A percentile compares a stretch with the other conserved stretches of the same genome.
phyloP scores from a whole-genome alignment of 2,329 filamentous ascomycete species.

The Penicillium griseofulvum region DNA sequence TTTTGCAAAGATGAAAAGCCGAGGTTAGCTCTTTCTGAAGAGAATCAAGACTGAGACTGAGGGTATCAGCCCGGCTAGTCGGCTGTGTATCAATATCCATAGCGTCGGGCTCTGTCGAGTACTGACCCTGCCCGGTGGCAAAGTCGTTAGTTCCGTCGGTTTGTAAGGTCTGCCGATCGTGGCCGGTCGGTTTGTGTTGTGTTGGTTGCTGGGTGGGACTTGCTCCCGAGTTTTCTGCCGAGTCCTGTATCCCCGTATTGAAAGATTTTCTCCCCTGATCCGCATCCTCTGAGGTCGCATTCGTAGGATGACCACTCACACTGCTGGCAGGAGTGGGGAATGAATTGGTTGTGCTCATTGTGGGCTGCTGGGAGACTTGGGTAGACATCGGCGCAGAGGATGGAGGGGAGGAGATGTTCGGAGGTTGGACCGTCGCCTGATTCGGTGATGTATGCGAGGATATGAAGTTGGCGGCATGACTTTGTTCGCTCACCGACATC shows the following conservation, averaged over 20 bases:
- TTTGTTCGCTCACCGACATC: slow-evolving; percentile 51
- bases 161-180: slow-evolving; percentile 31
- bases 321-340: slow-evolving; percentile 49
- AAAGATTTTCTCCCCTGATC: slow-evolving; percentile 36
- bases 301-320: slow-evolving; percentile 37
- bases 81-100: slow-evolving; percentile 42
- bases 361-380: slow-evolving; percentile 42
- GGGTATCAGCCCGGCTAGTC: slow-evolving; percentile 18
- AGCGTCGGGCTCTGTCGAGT: slow-evolving; percentile 28
- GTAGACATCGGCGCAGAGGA: slow-evolving; percentile 45
- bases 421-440: slow-evolving; percentile 43
- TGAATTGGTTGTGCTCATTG: slow-evolving; percentile 41
- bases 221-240: slow-evolving; percentile 17
- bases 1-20: slow-evolving; percentile 51
- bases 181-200: slow-evolving; percentile 36
- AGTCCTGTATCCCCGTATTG: slow-evolving; percentile 22
- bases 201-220: slow-evolving; percentile 19
- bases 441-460: slow-evolving; percentile 47
- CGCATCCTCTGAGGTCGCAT: slow-evolving; percentile 35
- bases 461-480: slow-evolving; percentile 48
- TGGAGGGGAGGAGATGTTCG: slow-evolving; percentile 41
- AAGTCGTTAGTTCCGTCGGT: slow-evolving; percentile 19
- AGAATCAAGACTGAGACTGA: slow-evolving; percentile 40
- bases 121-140: slow-evolving; percentile 19
- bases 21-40: slow-evolving; percentile 47